Evolutionary conservation across 805 yeast genomes (phyloP).

Genomic region (Wickerhamomyces pijperi): DNA sequence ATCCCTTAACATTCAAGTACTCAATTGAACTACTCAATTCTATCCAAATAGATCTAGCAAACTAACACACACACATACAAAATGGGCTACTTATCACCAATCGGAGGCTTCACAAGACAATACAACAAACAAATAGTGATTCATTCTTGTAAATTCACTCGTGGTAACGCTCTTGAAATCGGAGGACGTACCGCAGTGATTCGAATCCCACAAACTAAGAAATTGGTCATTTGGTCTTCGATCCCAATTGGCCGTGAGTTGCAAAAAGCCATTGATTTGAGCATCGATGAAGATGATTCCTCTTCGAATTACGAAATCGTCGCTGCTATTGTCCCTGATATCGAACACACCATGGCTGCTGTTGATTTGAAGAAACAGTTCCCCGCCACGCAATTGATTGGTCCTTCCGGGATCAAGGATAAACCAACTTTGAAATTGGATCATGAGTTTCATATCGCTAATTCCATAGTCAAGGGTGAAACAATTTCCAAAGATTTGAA

Average conservation of each 20-base stretch:
- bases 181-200: conserved; percentile 31
- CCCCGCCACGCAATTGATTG: conserved; percentile 44
- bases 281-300: conserved; percentile 23
- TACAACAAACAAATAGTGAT: conserved; percentile 21
- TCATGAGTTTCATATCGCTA: conserved; percentile 26
- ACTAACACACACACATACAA: background rate
- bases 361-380: conserved; percentile 34
- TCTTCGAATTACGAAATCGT: conserved; percentile 24
- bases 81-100: conserved; percentile 29
- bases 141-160: conserved; percentile 25
- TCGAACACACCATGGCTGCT: conserved; percentile 57
- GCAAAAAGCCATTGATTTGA: conserved; percentile 25
- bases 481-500: conserved; percentile 29
- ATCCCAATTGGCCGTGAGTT: conserved; percentile 42
- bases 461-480: conserved; percentile 22
- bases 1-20: background rate
- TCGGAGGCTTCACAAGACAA: conserved; percentile 28
- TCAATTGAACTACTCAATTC: background rate
- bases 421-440: conserved; percentile 29
- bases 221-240: conserved; percentile 43
- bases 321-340: conserved; percentile 50
- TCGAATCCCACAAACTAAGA: conserved; percentile 16
- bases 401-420: conserved; percentile 28
- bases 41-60: background rate
- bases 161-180: conserved; percentile 19